Base-by-base conservation (phyloP, 192 early-diverging fungal genomes). In the Rhizoclosmatium globosum region DNA sequence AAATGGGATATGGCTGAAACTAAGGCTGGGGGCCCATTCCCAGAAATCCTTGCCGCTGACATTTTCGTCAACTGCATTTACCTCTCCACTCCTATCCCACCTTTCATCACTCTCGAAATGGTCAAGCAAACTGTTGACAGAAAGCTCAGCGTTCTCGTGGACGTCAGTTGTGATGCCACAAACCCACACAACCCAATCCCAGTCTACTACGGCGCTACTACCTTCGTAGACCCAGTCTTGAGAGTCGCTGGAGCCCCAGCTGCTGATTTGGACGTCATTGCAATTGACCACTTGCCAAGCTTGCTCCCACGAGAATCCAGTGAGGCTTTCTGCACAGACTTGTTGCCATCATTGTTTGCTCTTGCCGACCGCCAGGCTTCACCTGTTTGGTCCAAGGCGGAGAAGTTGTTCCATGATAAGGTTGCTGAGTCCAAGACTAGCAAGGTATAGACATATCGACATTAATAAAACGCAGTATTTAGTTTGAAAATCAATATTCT, bases 1-100 rank as follows among this genome's bases (percentile, higher is more conserved):
- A 87, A 93, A 84, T 99, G 97, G 97, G 97, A 99, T 79, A 93
- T 98, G 83, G 92, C 89, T 60, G 96, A 99, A 86, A 99, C 97
- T 58, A 91, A 90, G 83, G 86, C 81, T 60, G 96, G 96, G 57
- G 97, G 97, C 13, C 97, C 97, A 62, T 99, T 98, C 89, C 83
- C 84, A 47, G 93, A 97, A 84, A 98, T 99, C 68, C 84, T 94
- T 79, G 86, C 91, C 47, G 82, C 87, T 68, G 96, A 99, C 82
- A 94, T 98, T 79, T 99, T 99, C 87, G 92, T 99, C 92, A 99
- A 99, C 91, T 99, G 95, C 89, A 99, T 99, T 88, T 99, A 99
- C 81, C 91, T 99, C 71, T 93, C 89, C 81, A 83, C 92, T 53
- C 88, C 92, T 81, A 99, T 99, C 75, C 96, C 96, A 67, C 96